phyloP scores from a whole-genome alignment of 139 green algal species.

The Tetradesmus lagerheimii region DNA sequence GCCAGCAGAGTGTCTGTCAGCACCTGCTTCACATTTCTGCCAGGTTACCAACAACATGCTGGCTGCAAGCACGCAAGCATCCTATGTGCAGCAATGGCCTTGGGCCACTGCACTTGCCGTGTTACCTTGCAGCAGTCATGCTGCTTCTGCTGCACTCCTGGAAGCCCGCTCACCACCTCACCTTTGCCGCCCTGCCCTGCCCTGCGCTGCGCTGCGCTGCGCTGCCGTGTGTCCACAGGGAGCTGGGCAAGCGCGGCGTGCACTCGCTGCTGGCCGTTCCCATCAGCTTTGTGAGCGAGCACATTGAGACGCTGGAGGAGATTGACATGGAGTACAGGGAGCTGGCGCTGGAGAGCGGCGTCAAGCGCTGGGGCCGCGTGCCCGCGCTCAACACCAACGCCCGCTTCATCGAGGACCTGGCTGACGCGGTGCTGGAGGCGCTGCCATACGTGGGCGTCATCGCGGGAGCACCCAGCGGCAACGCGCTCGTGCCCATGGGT shows the following conservation, averaged over 20 bases:
- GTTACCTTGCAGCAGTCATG: too few relatives aligned
- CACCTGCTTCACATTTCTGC: too few relatives aligned
- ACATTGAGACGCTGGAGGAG: slow-evolving; percentile 99
- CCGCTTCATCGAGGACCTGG: slow-evolving; percentile 97
- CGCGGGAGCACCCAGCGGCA: slow-evolving; percentile 62
- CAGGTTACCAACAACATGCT: too few relatives aligned
- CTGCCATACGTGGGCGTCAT: slow-evolving; percentile 93
- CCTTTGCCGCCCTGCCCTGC: neutral
- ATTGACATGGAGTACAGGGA: slow-evolving; percentile 99
- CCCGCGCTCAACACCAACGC: slow-evolving; percentile 95
- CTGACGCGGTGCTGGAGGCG: slow-evolving; percentile 91
- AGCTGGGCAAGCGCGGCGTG: slow-evolving; percentile 82
- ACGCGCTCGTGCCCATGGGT: slow-evolving; percentile 51
- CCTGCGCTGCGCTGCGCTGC: too few relatives aligned
- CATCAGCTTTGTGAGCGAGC: slow-evolving; percentile 98
- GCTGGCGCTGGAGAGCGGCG: slow-evolving; percentile 85
- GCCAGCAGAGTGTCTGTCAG: too few relatives aligned
- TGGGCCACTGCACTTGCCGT: too few relatives aligned
- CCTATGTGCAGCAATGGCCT: neutral
- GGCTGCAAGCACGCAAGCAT: too few relatives aligned
- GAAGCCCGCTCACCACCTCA: too few relatives aligned
- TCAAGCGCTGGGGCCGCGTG: slow-evolving; percentile 93
- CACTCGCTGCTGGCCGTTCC: slow-evolving; percentile 94
- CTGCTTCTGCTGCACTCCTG: neutral
- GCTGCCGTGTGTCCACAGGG: slow-evolving; percentile 53